Base-by-base conservation (phyloP, 805 yeast genomes). In the Candida berthetii region DNA sequence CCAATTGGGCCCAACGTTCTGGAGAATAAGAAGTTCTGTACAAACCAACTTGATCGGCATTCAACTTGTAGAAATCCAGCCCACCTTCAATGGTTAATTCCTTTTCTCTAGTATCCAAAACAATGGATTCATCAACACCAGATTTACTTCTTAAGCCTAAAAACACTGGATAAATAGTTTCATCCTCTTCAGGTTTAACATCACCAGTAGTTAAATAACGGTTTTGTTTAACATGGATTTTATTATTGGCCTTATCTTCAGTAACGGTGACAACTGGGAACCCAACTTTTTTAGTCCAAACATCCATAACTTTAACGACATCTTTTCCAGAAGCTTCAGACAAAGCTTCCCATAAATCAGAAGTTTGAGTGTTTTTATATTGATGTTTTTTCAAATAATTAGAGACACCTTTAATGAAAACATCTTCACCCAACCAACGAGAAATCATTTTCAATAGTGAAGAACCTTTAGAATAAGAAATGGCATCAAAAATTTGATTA, bases 401-500 rank as follows among this genome's bases (percentile, higher is more conserved):
- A 18, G 93, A 79, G 24, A 85, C 93, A 62, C 95, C 93, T 58
- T 79, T 80, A 51, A 84, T 76, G 62, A 85, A 85, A 25, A 68
- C 72, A 48, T 83, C 87, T 60, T 79, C 90, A 39, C 91, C 91
- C 49, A 85, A 70, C 83, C 88, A 83, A 53, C 74, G 76, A 35
- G 87, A 77, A 52, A 85, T 76, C 95, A 84, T 85, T 61, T 85
- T 78, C 61, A 84, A 73, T 45, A 83, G 68, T 6, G 88, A 79
- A 16, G 91, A 82, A 51, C 95, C 95, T 64, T 85, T 85, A 29
- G 84, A 70, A 61, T 85, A 85, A 9, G 93, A 84, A 51, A 85
- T 85, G 35, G 89, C 86, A 61, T 85, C 95, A 58, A 85, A 85
- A 49, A 85, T 82, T 68, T 85, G 93, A 60, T 83, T 83, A 52